phyloP scores from a whole-genome alignment of 176 grass and related monocot species.

The Avena sativa region DNA sequence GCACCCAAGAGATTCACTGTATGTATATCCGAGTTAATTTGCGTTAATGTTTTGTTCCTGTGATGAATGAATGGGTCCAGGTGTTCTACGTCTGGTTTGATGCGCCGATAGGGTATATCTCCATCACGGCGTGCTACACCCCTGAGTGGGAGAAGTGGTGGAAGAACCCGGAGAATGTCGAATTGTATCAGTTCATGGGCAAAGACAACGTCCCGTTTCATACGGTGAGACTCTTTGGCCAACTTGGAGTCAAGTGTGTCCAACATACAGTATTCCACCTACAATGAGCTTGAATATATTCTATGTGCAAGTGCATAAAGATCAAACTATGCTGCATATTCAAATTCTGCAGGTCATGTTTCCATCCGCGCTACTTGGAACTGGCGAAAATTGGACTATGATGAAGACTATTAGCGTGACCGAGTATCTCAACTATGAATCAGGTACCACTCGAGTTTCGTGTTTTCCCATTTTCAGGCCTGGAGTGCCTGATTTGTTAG shows the following conservation, averaged over 20 bases:
- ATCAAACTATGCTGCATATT: not conserved
- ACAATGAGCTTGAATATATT: not conserved
- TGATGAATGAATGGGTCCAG: conserved; percentile 32
- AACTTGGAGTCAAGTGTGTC: not conserved
- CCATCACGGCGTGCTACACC: conserved; percentile 80
- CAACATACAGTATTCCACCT: not conserved
- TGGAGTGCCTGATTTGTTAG: not conserved
- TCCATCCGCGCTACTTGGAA: conserved; percentile 80
- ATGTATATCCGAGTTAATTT: not conserved
- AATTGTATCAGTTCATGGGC: conserved; percentile 90
- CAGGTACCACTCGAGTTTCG: conserved; percentile 51
- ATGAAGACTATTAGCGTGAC: conserved; percentile 89
- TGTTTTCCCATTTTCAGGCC: not conserved
- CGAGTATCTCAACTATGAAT: conserved; percentile 88
- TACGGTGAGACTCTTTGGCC: conserved; percentile 59
- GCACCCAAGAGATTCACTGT: not conserved
- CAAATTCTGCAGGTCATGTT: conserved; percentile 73
- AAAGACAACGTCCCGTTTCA: conserved; percentile 95
- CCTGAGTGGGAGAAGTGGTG: conserved; percentile 92
- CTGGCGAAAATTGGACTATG: conserved; percentile 77
- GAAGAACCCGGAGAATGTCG: conserved; percentile 92
- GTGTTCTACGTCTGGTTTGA: conserved; percentile 94
- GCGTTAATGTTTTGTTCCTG: not conserved
- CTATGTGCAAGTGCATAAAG: conserved; percentile 13
- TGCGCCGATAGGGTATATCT: conserved; percentile 87